Conservation (phyloP, 805 yeast species). For the Candida nanaspora region DNA sequence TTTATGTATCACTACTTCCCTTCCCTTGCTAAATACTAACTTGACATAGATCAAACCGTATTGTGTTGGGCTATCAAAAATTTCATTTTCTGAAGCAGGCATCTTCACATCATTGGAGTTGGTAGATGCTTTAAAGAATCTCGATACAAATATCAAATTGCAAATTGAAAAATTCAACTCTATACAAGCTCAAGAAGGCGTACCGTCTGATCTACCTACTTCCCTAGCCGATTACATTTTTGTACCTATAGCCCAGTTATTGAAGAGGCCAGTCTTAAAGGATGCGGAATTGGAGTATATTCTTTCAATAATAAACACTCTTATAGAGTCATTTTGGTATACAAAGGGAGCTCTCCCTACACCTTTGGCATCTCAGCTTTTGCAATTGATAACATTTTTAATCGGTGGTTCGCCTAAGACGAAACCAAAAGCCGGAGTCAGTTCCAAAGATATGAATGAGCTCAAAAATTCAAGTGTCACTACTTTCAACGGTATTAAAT, state of each 20-base stretch:
- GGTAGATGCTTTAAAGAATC: conserved; percentile 24
- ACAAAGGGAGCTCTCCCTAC: conserved; percentile 26
- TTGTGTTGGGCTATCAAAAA: conserved; percentile 37
- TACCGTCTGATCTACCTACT: conserved; percentile 16
- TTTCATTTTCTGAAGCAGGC: conserved; percentile 33
- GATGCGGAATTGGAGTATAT: conserved; percentile 39
- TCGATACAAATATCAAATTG: conserved; percentile 20
- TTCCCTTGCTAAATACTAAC: background rate
- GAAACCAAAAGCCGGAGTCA: conserved; percentile 15
- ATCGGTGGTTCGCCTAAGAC: conserved; percentile 39
- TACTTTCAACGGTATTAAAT: conserved; percentile 27
- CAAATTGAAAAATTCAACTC: conserved; percentile 3
- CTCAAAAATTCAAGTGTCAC: conserved; percentile 28
- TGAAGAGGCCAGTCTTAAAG: conserved; percentile 39
- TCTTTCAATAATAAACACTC: conserved; percentile 34
- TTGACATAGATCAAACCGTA: conserved; percentile 24
- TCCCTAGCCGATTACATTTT: conserved; percentile 55
- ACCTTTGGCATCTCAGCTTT: conserved; percentile 35
- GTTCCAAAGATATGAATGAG: background rate
- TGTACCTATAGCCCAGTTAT: conserved; percentile 48
- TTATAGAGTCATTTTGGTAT: conserved; percentile 45
- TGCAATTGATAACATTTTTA: conserved; percentile 38
- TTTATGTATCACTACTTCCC: background rate
- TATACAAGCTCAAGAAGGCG: background rate
- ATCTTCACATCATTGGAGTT: conserved; percentile 24